These are phyloP conservation scores for Protomyces inouyei DNA, from an alignment of 1,139 yeast genomes.

Conservation along the genomic window DNA sequence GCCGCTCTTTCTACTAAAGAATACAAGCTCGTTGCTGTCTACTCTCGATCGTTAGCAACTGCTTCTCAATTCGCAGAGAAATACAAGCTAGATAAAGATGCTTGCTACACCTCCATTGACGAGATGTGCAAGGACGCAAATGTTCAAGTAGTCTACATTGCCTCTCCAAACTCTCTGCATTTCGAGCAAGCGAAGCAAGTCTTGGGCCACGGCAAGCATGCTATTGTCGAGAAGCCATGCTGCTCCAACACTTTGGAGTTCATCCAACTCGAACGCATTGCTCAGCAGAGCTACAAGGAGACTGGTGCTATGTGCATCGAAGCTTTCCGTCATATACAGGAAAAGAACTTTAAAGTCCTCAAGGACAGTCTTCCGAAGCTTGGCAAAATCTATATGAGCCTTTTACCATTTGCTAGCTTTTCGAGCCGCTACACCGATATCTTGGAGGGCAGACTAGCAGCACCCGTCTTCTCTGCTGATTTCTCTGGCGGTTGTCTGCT, in stretches of 20 bases:
- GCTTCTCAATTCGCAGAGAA: conserved; percentile 9
- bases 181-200: conserved; percentile 50
- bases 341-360: conserved; percentile 9
- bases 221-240: conserved; percentile 59
- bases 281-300: conserved; percentile 1
- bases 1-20: conserved; percentile 14
- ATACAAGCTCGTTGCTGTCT: conserved; percentile 18
- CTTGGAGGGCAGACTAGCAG: conserved; percentile 10
- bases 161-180: conserved; percentile 58
- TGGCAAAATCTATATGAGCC: conserved; percentile 7
- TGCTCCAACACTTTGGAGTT: conserved; percentile 52
- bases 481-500: conserved; percentile 22
- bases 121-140: conserved; percentile 46
- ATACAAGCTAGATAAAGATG: conserved; percentile 3
- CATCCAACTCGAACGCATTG: conserved; percentile 38
- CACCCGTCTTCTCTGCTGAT: conserved; percentile 10
- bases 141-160: conserved; percentile 56
- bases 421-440: conserved; percentile 17
- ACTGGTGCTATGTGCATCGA: conserved; percentile 17
- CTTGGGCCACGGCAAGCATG: conserved; percentile 51
- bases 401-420: conserved; percentile 10
- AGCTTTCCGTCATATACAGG: conserved; percentile 24
- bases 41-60: conserved; percentile 1
- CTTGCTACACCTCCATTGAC: conserved; percentile 35
- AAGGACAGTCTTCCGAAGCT: not conserved